A percentile compares a stretch with the other conserved stretches of the same genome.
These are phyloP conservation scores for Echria macrotheca DNA, from an alignment of 495 filamentous ascomycete species.

Conservation along the genomic window DNA sequence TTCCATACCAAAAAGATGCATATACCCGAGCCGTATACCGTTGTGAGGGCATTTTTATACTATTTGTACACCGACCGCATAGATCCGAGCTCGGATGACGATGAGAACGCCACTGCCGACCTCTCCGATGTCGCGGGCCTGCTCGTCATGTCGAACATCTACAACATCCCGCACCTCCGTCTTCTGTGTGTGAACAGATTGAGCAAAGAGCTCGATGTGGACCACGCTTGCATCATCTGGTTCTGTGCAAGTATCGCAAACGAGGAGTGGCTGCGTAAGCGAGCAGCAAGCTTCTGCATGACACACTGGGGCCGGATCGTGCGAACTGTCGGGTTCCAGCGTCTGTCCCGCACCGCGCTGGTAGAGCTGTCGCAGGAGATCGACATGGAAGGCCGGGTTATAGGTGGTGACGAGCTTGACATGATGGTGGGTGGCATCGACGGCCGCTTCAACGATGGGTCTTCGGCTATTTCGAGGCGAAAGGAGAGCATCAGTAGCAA, in stretches of 20 bases:
- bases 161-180: slow-evolving; percentile 89
- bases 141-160: slow-evolving; percentile 95
- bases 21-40: slow-evolving; percentile 91
- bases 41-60: slow-evolving; percentile 90
- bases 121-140: slow-evolving; percentile 88
- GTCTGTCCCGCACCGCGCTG: slow-evolving; percentile 66
- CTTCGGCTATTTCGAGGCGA: slow-evolving; percentile 41
- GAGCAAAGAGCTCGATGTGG: slow-evolving; percentile 82
- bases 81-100: slow-evolving; percentile 41
- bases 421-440: slow-evolving; percentile 62
- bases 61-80: slow-evolving; percentile 97
- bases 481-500: slow-evolving; percentile 57
- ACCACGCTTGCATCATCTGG: slow-evolving; percentile 94
- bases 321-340: slow-evolving; percentile 78
- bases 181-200: slow-evolving; percentile 84
- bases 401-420: slow-evolving; percentile 79
- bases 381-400: slow-evolving; percentile 81
- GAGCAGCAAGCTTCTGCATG: slow-evolving; percentile 82
- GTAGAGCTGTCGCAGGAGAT: slow-evolving; percentile 91
- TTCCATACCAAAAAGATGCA: slow-evolving; percentile 96
- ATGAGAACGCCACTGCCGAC: slow-evolving; percentile 55
- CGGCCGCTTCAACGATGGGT: slow-evolving; percentile 45
- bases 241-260: slow-evolving; percentile 83
- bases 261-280: slow-evolving; percentile 86
- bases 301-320: slow-evolving; percentile 93